Evolutionary conservation across 2,329 filamentous ascomycete species (phyloP), one percentile per base, ranked within the genome.

Genomic region (Exophiala sideris): DNA sequence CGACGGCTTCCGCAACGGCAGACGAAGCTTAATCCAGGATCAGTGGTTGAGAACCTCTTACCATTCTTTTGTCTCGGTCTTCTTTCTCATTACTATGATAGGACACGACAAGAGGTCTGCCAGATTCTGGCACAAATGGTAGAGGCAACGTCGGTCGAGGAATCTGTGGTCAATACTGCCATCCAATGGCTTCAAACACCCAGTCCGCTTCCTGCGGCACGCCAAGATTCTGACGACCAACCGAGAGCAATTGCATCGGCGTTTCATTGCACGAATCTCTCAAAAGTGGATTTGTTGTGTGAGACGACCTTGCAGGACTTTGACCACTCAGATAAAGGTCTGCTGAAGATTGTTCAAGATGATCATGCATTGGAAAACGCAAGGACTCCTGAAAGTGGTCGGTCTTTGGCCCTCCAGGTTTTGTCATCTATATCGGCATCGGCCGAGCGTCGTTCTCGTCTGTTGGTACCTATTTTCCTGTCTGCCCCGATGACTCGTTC

Each of bases 51-150:
- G 54, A 79, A 81, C 63, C 83, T 90, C 5, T 80, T 97, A 29
- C 88, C 91, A 0, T 79, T 83, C 0, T 97, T 91, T 65, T 85
- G 90, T 64, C 96, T 96, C 64, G 94, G 94, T 45, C 81, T 96
- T 71, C 79, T 97, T 56, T 94, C 91, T 0, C 84, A 95, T 45
- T 89, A 87, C 62, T 78, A 96, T 60, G 82, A 91, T 0, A 90
- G 90, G 34, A 77, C 95, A 5, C 96, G 92, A 89, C 89, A 95
- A 56, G 89, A 95, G 64, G 82, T 89, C 0, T 83, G 87, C 47
- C 81, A 84, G 50, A 84, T 88, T 0, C 73, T 99, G 65, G 87
- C 89, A 65, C 79, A 86, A 48, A 84, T 99, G 50, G 81, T 85
- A 16, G 80, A 88, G 61, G 80, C 79, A 18, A 85, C 87, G 60